A percentile compares a stretch with the other conserved stretches of the same genome.
Conservation (phyloP, 2,329 filamentous ascomycete genomes). For the Fusarium sulawesiense region DNA sequence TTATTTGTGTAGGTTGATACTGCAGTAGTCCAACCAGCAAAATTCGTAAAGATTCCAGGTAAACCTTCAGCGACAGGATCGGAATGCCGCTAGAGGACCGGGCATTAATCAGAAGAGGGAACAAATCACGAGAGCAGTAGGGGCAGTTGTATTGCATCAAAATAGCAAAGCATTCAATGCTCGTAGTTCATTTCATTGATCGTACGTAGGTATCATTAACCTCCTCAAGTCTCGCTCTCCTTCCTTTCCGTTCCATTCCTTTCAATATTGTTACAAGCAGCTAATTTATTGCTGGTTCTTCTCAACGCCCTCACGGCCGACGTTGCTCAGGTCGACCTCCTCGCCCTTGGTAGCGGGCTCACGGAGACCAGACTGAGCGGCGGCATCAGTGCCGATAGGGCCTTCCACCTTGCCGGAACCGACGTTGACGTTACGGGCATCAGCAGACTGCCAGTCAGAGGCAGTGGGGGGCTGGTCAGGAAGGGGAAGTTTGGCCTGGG, state of each 20-base stretch:
- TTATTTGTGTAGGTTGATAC: too few relatives aligned
- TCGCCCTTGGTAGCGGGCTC: constrained; percentile 68
- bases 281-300: constrained; percentile 27
- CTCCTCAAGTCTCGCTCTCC: constrained; percentile 1
- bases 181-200: constrained; percentile 16
- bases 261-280: constrained; percentile 2
- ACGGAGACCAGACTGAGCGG: constrained; percentile 64
- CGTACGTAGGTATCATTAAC: constrained; percentile 30
- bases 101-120: background rate
- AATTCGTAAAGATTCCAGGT: background rate
- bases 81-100: background rate
- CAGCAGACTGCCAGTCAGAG: constrained; percentile 82
- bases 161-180: constrained; percentile 3
- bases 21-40: background rate
- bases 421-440: constrained; percentile 75
- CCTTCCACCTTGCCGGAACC: constrained; percentile 69
- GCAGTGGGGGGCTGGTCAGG: constrained; percentile 80
- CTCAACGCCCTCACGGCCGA: constrained; percentile 68
- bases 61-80: background rate
- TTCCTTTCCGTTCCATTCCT: background rate
- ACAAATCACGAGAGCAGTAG: background rate
- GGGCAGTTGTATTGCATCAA: background rate
- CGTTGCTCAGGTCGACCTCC: constrained; percentile 66
- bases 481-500: constrained; percentile 78
- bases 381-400: constrained; percentile 63